phyloP scores from a whole-genome alignment of 139 green algal species.

The Micromonas commoda region DNA sequence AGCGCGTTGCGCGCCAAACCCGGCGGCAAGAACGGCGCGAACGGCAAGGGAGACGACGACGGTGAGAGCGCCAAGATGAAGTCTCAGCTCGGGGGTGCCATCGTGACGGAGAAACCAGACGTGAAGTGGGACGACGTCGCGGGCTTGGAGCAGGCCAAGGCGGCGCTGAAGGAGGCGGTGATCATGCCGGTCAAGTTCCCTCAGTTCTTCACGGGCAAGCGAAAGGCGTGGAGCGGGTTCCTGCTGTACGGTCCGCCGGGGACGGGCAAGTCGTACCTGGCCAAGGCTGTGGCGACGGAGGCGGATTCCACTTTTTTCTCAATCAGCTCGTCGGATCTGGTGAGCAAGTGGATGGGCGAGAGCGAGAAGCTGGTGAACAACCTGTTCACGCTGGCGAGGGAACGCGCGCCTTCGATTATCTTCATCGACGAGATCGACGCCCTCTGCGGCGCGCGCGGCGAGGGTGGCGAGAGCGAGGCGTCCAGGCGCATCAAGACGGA shows the following conservation, averaged over 20 bases:
- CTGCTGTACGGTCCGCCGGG: slow-evolving; percentile 96
- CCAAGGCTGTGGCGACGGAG: slow-evolving; percentile 98
- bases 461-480: slow-evolving; percentile 87
- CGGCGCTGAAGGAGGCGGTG: slow-evolving; percentile 97
- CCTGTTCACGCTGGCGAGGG: slow-evolving; percentile 86
- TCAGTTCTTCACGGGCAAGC: slow-evolving; percentile 99
- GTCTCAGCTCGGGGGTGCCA: slow-evolving; percentile 58
- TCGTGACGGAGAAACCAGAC: slow-evolving; percentile 87
- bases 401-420: slow-evolving; percentile 92
- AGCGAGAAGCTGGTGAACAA: slow-evolving; percentile 94
- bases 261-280: slow-evolving; percentile 97
- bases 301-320: slow-evolving; percentile 90
- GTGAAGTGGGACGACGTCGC: slow-evolving; percentile 98
- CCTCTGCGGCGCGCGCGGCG: slow-evolving; percentile 73
- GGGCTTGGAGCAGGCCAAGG: slow-evolving; percentile 92
- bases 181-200: slow-evolving; percentile 99
- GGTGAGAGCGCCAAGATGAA: slow-evolving; percentile 75
- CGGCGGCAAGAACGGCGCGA: slow-evolving; percentile 29
- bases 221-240: slow-evolving; percentile 95
- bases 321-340: slow-evolving; percentile 63
- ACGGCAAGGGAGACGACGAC: slow-evolving; percentile 42
- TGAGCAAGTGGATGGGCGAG: slow-evolving; percentile 69
- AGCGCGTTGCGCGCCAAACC: no score
- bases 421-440: slow-evolving; percentile 96
- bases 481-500: slow-evolving; percentile 97